Evolutionary conservation across 805 yeast genomes (phyloP).

Genomic region (Saccharomycopsis fermentans): DNA sequence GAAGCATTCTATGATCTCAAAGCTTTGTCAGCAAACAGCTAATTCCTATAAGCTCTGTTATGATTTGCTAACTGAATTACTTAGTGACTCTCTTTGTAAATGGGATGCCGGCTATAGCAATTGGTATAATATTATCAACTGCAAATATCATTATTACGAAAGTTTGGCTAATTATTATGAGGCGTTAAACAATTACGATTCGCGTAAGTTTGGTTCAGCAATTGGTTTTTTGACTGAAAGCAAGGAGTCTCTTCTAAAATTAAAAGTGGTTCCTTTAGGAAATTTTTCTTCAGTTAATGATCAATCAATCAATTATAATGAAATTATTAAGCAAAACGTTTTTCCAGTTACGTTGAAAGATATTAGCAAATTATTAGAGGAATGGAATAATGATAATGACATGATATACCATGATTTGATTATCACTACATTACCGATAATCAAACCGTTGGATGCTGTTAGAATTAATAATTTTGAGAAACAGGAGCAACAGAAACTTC

Average conservation of each 20-base stretch:
- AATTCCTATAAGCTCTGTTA: conserved; percentile 43
- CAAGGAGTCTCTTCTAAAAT: conserved; percentile 29
- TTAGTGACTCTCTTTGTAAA: conserved; percentile 15
- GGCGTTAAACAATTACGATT: conserved; percentile 42
- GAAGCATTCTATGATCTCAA: conserved; percentile 53
- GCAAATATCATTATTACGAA: conserved; percentile 45
- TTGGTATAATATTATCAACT: conserved; percentile 44
- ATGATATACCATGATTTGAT: conserved; percentile 73
- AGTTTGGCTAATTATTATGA: conserved; percentile 54
- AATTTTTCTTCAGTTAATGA: conserved; percentile 9
- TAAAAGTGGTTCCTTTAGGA: conserved; percentile 27
- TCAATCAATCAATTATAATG: conserved; percentile 7
- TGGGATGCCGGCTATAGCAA: conserved; percentile 17
- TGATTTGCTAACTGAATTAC: conserved; percentile 24
- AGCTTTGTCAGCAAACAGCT: conserved; percentile 56
- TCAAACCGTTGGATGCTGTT: conserved; percentile 61
- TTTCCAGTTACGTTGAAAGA: conserved; percentile 27
- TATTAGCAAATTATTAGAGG: conserved; percentile 25
- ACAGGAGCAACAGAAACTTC: conserved; percentile 30
- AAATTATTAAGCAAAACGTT: conserved; percentile 24
- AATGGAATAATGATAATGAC: conserved; percentile 74
- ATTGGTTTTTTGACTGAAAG: conserved; percentile 38
- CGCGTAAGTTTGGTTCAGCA: conserved; percentile 60
- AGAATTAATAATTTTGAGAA: conserved; percentile 44
- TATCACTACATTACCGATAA: conserved; percentile 56